phyloP scores from a whole-genome alignment of 225 moss, liverwort and hornwort genomes.

The Lunularia cruciata region DNA sequence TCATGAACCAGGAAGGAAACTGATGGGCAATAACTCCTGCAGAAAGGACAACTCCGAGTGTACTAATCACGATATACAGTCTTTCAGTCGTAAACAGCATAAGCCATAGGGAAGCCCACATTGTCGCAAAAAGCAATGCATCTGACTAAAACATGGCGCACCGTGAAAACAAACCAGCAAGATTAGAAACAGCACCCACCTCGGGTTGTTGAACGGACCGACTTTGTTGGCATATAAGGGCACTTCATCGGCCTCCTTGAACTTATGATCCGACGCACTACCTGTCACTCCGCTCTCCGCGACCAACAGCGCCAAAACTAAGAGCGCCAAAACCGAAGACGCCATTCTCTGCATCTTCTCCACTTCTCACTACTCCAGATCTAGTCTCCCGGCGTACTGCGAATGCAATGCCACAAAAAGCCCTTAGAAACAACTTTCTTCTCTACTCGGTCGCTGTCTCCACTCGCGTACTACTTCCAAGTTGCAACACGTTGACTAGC shows the following conservation, averaged over 20 bases:
- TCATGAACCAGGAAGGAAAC: too few species aligned
- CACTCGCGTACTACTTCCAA: not conserved
- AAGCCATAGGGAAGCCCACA: not conserved
- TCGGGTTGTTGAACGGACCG: constrained; percentile 94
- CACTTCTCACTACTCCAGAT: constrained; percentile 4
- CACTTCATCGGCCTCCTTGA: constrained; percentile 64
- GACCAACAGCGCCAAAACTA: constrained; percentile 28
- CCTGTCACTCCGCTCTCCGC: constrained; percentile 45
- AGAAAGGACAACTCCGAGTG: not conserved
- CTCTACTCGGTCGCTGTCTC: not conserved
- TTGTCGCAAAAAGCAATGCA: not conserved
- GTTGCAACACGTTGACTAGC: not conserved
- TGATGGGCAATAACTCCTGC: not conserved
- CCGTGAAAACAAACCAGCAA: not conserved
- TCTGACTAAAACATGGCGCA: not conserved
- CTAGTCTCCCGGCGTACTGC: not conserved
- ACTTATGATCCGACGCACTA: constrained; percentile 71
- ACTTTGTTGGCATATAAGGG: constrained; percentile 97
- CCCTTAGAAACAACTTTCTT: not conserved
- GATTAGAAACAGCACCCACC: constrained; percentile 39
- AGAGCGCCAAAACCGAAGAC: constrained; percentile 21
- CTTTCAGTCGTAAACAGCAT: too few species aligned
- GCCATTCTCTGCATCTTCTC: constrained; percentile 30
- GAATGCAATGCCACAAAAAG: not conserved
- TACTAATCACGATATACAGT: not conserved